Percentiles rank a stretch among this genome's conserved stretches.
These are phyloP conservation scores for Amyloporia xantha DNA, from an alignment of 768 basidiomycete species.

Conservation along the genomic window DNA sequence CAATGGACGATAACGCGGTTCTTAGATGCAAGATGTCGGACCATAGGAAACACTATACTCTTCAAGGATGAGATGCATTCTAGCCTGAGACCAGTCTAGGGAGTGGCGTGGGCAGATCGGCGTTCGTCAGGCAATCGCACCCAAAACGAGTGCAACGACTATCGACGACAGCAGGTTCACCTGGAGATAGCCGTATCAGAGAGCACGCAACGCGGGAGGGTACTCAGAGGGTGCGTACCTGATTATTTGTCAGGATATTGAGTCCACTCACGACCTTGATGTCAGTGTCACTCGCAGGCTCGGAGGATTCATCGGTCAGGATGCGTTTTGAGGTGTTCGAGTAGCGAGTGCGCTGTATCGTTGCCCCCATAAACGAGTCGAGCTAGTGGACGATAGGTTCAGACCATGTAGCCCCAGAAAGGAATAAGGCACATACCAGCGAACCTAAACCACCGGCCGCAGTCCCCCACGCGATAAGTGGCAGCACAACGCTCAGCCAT, in stretches of 20 bases:
- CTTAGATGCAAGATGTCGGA: neutral
- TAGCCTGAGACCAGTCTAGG: neutral
- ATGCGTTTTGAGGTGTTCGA: slow-evolving; percentile 54
- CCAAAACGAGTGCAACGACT: slow-evolving; percentile 31
- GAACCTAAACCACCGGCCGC: slow-evolving; percentile 75
- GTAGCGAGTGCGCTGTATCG: slow-evolving; percentile 75
- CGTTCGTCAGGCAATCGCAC: slow-evolving; percentile 24
- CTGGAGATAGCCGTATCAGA: slow-evolving; percentile 16
- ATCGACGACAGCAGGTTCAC: slow-evolving; percentile 41
- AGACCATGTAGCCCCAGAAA: neutral
- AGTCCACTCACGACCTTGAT: slow-evolving; percentile 56
- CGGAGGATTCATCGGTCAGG: slow-evolving; percentile 46
- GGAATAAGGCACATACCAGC: slow-evolving; percentile 40
- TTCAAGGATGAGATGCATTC: neutral
- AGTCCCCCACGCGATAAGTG: slow-evolving; percentile 53
- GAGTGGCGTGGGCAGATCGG: neutral
- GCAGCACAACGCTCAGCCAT: slow-evolving; percentile 31
- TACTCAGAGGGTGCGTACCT: slow-evolving; percentile 38
- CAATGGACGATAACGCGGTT: neutral
- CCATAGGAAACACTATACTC: neutral
- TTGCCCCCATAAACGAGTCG: slow-evolving; percentile 85
- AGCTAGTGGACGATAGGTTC: slow-evolving; percentile 36
- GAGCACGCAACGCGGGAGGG: neutral
- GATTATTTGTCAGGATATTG: slow-evolving; percentile 77
- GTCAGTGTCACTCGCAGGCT: slow-evolving; percentile 28